Base-by-base conservation (phyloP, 768 basidiomycete genomes). In the Amanita phalloides region DNA sequence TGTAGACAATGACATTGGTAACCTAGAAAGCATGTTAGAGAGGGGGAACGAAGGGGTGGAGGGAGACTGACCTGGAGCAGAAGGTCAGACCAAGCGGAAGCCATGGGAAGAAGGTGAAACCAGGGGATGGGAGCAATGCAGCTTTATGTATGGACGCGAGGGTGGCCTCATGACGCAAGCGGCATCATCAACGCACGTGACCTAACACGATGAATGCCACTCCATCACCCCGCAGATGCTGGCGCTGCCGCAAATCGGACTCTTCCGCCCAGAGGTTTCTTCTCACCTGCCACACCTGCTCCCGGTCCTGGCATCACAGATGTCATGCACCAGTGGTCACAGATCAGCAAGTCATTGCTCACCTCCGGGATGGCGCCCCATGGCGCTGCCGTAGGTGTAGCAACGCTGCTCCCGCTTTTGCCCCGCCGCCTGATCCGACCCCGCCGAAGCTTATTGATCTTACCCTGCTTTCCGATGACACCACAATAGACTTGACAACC, bases 1-100 rank as follows among this genome's bases (percentile, higher is more conserved):
- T 76, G 64, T 90, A 95, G 44, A 86, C 83, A 50, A 91, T 51
- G 52, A 95, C 74, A 68, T 96, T 96, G 55, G 80, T 68, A 60
- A 94, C 71, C 82, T 84, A 33, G 13, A 26, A 3, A 14, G 14
- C 11, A 36, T 35, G 50, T 53, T 8, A 37, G 13, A 35, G 25
- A 46, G 30, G 3, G 4, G 17, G 9, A 17, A 21, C 21, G 14
- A 32, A 13, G 25, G 38, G n/a, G 14, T 7, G 3, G 14, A 6
- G 32, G 28, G 37, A 20, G n/a, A 62, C 63, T 1, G 45, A 81
- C 85, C 76, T 95, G 79, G 36, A 84, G 58, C 56, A 94, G 80
- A 13, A 79, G 84, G 63, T 94, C 90, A 57, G 73, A 84, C 88
- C 90, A 88, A 48, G 74, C 61, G 66, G 78, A 75, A 55, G 81